Conservation (phyloP, 371 early-diverging fungal genomes). For the Apophysomyces trapeziformis region DNA sequence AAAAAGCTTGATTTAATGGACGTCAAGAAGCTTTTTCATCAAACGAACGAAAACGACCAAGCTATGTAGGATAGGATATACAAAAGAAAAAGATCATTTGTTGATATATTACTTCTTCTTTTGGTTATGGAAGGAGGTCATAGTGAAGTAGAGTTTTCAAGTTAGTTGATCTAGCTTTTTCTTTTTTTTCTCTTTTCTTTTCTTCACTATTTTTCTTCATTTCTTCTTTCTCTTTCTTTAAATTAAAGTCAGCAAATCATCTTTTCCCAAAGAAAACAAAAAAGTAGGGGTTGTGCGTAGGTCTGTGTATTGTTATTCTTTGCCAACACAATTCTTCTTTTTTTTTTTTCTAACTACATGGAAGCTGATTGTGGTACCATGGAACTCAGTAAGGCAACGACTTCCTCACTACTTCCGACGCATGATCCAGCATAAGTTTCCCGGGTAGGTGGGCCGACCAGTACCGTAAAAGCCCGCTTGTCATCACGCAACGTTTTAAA, state of each 20-base stretch:
- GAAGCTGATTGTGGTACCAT: slow-evolving; percentile 12
- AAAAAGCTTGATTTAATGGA: slow-evolving; percentile 1
- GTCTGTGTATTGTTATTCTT: no score
- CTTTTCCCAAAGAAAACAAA: no score
- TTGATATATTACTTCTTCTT: not conserved
- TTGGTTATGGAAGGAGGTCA: not conserved
- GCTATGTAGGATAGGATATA: no score
- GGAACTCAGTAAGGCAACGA: slow-evolving; percentile 30
- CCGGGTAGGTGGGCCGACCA: slow-evolving; percentile 41
- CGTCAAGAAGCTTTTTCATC: not conserved
- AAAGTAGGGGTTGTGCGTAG: no score
- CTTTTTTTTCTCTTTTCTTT: not conserved
- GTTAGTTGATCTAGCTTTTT: slow-evolving; percentile 9
- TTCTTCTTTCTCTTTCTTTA: not conserved
- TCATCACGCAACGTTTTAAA: slow-evolving; percentile 60
- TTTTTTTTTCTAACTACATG: slow-evolving; percentile 1
- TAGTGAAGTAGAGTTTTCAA: not conserved
- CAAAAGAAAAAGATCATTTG: no score
- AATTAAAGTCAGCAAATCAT: not conserved
- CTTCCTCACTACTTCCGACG: slow-evolving; percentile 41
- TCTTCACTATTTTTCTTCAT: not conserved
- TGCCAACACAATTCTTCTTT: not conserved
- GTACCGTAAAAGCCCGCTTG: slow-evolving; percentile 30
- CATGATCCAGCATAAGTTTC: slow-evolving; percentile 36
- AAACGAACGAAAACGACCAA: no score